Evolutionary conservation across 2,329 filamentous ascomycete genomes (phyloP).

Genomic region (Herpotrichia juniperi): DNA sequence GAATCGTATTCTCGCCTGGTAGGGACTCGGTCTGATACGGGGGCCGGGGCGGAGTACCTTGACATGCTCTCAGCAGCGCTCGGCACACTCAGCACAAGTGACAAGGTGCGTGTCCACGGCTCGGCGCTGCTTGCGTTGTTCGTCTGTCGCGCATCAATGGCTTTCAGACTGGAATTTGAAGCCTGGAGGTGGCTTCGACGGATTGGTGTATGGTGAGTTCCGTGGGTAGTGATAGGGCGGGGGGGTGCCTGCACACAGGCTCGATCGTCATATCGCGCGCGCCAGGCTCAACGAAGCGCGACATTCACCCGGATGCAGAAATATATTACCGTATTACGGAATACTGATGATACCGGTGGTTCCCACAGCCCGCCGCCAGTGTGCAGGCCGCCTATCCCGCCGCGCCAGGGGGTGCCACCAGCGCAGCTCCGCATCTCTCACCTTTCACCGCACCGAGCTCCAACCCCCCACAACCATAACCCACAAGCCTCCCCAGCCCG

Average conservation of each 20-base stretch:
- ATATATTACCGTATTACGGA: neutral
- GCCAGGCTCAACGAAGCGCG: neutral
- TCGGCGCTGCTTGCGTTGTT: neutral
- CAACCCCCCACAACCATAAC: conserved; percentile 6
- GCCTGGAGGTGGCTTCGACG: neutral
- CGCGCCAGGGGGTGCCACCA: conserved; percentile 2
- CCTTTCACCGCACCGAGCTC: neutral
- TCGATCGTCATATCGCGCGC: conserved; percentile 1
- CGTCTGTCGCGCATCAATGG: neutral
- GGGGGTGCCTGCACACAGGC: conserved; percentile 8
- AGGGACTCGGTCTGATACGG: neutral
- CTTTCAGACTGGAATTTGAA: neutral
- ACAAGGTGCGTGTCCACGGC: too few species aligned
- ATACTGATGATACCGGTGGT: neutral
- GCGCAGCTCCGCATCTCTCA: neutral
- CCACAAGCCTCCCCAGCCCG: conserved; percentile 1
- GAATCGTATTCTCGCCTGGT: neutral
- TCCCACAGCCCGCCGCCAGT: neutral
- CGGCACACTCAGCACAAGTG: neutral
- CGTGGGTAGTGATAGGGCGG: conserved; percentile 8
- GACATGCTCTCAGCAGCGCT: neutral
- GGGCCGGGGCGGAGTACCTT: neutral
- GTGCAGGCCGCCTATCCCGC: conserved; percentile 3
- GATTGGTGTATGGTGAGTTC: conserved; percentile 4
- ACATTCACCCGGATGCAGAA: conserved; percentile 1